Percentiles rank a stretch among this genome's conserved stretches.
Conservation (phyloP, 78 protist species). For the Dictyostelium firmibasis region DNA sequence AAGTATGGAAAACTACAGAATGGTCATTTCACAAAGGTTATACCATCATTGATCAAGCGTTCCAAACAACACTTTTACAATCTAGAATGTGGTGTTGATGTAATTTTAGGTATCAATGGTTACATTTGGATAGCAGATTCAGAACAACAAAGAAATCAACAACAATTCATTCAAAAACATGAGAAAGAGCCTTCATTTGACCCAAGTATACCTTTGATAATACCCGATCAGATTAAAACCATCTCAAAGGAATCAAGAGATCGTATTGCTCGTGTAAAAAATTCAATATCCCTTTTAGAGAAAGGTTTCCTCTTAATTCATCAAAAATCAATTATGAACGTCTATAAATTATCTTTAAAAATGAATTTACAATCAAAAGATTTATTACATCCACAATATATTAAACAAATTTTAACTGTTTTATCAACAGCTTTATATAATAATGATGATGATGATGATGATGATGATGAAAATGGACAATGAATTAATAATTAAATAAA, state of each 20-base stretch:
- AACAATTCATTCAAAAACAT: conserved; percentile 33
- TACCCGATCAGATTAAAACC: conserved; percentile 22
- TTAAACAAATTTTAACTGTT: conserved; percentile 39
- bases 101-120: conserved; percentile 92
- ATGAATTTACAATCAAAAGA: conserved; percentile 54
- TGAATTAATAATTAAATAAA: neutral
- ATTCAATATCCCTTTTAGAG: conserved; percentile 25
- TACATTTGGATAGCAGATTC: conserved; percentile 86
- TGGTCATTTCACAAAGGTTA: conserved; percentile 78
- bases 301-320: conserved; percentile 41
- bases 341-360: conserved; percentile 39
- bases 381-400: conserved; percentile 68
- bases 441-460: conserved; percentile 3
- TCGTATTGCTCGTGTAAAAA: conserved; percentile 62
- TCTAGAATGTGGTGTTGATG: conserved; percentile 86
- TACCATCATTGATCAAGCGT: conserved; percentile 84
- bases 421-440: neutral
- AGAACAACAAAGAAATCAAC: conserved; percentile 29
- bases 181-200: conserved; percentile 10
- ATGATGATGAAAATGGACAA: conserved; percentile 9
- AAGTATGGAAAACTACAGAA: conserved; percentile 85
- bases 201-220: neutral
- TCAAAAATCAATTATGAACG: conserved; percentile 41
- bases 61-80: conserved; percentile 79
- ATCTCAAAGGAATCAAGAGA: conserved; percentile 39